Base-by-base conservation (phyloP, 768 basidiomycete genomes). In the Dentipellis sp. region DNA sequence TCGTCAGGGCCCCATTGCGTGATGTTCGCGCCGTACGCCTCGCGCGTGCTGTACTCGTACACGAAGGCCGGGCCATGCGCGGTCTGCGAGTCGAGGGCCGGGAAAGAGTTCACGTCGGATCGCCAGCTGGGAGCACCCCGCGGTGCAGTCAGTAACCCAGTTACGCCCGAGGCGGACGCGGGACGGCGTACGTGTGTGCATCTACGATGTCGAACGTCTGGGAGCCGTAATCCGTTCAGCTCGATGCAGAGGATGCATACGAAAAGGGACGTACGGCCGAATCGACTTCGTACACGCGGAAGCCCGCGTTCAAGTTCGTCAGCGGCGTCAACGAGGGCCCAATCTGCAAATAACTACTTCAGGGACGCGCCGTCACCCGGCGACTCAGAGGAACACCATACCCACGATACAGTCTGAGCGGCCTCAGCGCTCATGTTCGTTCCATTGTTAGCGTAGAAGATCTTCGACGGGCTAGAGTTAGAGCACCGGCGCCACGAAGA, bases 131-230 rank as follows among this genome's bases (percentile, higher is more conserved):
- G 42, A 16, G 16, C 11, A 8, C 19, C 42, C n/a, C 42, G 6
- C 11, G 39, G 11, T 19, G 42, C 29, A 29, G 29, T 29, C 29
- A 29, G 29, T 29, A 29, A 29, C 29, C 29, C 29, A 29, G 29
- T 29, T 29, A 6, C 29, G 29, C 29, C 29, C 6, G 29, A 29
- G 3, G 29, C 6, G 29, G 29, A 29, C 6, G 29, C 3, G 29
- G 29, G 6, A 8, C 5, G 11, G 19, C 81, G 68, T 66, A 87
- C 83, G 88, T 91, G 65, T 87, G 79, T 1, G 87, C 86, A 61
- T 91, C 86, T 55, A 89, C 54, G 50, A 91, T 78, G 35, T 91
- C 87, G 62, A 88, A 90, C 3, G 87, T 87, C 84, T 88, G 59
- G 14, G 36, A n/a, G 35, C 10, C 55, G 21, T 19, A 37, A 40